Evolutionary conservation across 495 filamentous ascomycete genomes (phyloP), one percentile per base, ranked within the genome.

Genomic region (Tuber microsphaerosporum): DNA sequence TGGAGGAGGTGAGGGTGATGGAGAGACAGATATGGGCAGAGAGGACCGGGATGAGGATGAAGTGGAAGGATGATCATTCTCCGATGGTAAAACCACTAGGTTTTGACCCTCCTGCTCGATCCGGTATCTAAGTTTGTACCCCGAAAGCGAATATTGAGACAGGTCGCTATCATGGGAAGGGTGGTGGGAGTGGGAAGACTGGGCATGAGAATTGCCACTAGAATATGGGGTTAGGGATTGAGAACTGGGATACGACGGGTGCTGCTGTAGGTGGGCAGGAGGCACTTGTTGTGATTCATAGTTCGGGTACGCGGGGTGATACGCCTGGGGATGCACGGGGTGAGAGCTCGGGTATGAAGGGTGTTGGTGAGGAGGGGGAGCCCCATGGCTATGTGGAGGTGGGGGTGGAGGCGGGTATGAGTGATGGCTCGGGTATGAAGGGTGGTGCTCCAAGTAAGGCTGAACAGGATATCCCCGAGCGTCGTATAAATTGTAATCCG

Each of bases 51-150:
- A 70, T 79, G 69, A 17, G 77, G 56, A 77, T 3, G 75, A 79
- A 76, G 77, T 71, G 3, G 75, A 76, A 34, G 73, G 51, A 46
- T 80, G 69, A 45, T 73, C 42, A 45, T 77, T 75, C 16, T 73
- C 74, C 37, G 80, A 81, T 72, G 81, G 81, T 8, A 82, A 77
- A 19, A 82, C 81, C 61, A 82, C 75, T 22, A 82, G 75, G 69
- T 77, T 81, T 34, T 77, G 73, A 4, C 80, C 81, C 75, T 82
- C 80, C 46, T 82, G 77, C 48, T 82, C 80, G 74, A 82, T 82
- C 26, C 73, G 51, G 20, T 48, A 73, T 71, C 80, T 82, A 39
- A 73, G 48, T 34, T 82, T 81, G 44, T 82, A 81, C 34, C 74
- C 74, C 41, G 80, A 81, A 42, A 77, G 43, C 20, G 80, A 81